Conservation (phyloP, 371 early-diverging fungal species). For the Rhizopus delemar region DNA sequence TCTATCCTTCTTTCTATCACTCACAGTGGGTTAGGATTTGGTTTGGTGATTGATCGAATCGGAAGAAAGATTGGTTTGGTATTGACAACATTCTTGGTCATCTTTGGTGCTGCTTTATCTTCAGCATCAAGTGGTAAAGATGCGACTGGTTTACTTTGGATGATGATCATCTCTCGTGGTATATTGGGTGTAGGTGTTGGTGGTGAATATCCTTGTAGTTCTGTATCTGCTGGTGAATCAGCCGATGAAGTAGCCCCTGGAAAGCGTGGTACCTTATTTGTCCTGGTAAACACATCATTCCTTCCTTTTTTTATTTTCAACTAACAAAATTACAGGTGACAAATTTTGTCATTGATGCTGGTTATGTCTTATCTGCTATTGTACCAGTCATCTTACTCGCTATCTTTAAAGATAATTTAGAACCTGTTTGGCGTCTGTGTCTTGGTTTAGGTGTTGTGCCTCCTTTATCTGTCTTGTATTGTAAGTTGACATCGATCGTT, state of each 20-base stretch:
- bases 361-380: constrained; percentile 62
- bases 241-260: constrained; percentile 59
- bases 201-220: constrained; percentile 62
- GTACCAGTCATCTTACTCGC: constrained; percentile 57
- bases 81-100: constrained; percentile 52
- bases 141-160: constrained; percentile 56
- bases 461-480: constrained; percentile 61
- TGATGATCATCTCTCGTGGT: constrained; percentile 61
- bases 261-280: constrained; percentile 56
- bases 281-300: constrained; percentile 39
- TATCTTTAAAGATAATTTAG: constrained; percentile 51
- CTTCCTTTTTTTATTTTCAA: neutral
- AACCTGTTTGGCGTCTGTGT: constrained; percentile 58
- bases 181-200: constrained; percentile 58
- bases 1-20: neutral
- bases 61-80: constrained; percentile 57
- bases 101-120: constrained; percentile 53
- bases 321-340: constrained; percentile 31
- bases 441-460: constrained; percentile 61
- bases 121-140: constrained; percentile 42
- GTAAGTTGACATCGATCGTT: constrained; percentile 23
- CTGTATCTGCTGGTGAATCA: constrained; percentile 61
- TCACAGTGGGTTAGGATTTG: constrained; percentile 23
- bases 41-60: constrained; percentile 51
- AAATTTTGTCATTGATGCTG: constrained; percentile 60